Conservation (phyloP, 495 filamentous ascomycete genomes). For the Podospora fimiseda region DNA sequence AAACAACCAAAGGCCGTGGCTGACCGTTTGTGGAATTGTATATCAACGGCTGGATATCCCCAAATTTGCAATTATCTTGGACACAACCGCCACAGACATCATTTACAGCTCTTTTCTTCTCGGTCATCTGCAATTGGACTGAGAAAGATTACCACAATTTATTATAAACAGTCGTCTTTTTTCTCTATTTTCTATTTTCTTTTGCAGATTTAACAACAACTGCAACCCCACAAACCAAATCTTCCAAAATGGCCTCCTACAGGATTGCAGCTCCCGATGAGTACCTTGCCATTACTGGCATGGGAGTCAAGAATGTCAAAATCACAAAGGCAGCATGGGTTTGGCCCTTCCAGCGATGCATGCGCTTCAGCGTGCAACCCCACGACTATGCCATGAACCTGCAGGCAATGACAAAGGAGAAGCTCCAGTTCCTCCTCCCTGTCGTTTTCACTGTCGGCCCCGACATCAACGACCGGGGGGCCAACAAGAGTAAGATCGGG, state of each 20-base stretch:
- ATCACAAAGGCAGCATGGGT: slow-evolving; percentile 70
- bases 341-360: slow-evolving; percentile 58
- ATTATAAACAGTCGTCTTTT: background rate
- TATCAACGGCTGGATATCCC: background rate
- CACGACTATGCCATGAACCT: slow-evolving; percentile 71
- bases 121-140: background rate
- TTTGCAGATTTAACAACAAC: background rate
- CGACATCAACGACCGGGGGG: slow-evolving; percentile 51
- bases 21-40: background rate
- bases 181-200: background rate
- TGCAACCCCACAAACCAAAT: slow-evolving; percentile 1
- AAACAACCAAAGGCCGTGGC: too few species aligned
- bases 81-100: background rate
- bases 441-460: slow-evolving; percentile 84
- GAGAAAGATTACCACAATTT: background rate
- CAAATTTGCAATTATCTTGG: background rate
- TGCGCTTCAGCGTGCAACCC: slow-evolving; percentile 55
- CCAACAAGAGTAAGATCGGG: slow-evolving; percentile 24
- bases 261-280: slow-evolving; percentile 45
- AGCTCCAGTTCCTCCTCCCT: slow-evolving; percentile 69
- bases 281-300: slow-evolving; percentile 80
- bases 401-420: slow-evolving; percentile 80
- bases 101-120: background rate
- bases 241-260: slow-evolving; percentile 36
- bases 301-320: slow-evolving; percentile 57